Evolutionary conservation across 257 asterid species (phyloP).

Genomic region (Solanum corneliomulleri): DNA sequence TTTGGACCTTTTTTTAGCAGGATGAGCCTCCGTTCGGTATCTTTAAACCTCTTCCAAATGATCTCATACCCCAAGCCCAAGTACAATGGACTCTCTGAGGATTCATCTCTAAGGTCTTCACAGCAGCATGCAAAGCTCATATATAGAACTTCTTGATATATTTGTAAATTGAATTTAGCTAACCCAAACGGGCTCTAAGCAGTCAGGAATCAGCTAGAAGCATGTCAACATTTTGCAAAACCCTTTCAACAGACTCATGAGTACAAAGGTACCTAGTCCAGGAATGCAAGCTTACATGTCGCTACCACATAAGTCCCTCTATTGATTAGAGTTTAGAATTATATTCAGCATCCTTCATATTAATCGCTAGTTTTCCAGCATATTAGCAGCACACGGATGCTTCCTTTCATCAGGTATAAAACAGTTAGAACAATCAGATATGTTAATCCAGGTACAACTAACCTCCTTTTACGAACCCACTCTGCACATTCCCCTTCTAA

Average conservation of each 20-base stretch:
- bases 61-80: neutral
- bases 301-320: conserved; percentile 12
- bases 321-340: conserved; percentile 10
- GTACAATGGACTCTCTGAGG: neutral
- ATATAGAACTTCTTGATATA: neutral
- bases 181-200: neutral
- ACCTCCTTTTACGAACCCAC: conserved; percentile 52
- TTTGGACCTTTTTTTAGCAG: neutral
- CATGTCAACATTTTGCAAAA: neutral
- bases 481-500: conserved; percentile 48
- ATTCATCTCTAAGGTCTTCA: neutral
- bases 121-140: neutral
- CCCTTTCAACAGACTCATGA: neutral
- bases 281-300: neutral
- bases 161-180: neutral
- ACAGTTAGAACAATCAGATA: conserved; percentile 29
- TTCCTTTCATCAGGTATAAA: conserved; percentile 46
- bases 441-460: conserved; percentile 76
- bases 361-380: conserved; percentile 28
- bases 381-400: conserved; percentile 15
- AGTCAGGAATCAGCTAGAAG: neutral
- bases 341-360: conserved; percentile 46
- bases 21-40: neutral
- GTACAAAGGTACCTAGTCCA: neutral
- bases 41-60: neutral